phyloP scores from a whole-genome alignment of 331 rosid species.

The Quercus phellos region DNA sequence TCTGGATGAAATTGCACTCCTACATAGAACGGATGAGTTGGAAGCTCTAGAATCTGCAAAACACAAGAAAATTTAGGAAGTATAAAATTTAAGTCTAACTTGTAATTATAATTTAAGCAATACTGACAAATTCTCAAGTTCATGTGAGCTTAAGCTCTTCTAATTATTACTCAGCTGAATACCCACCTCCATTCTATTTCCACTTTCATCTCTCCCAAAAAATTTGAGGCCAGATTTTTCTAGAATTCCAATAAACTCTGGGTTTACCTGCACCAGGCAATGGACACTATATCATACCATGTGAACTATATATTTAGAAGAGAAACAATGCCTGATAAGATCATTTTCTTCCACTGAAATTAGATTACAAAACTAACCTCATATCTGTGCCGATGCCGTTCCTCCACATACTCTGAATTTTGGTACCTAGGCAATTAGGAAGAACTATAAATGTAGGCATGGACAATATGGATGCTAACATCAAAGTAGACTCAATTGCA shows the following conservation, averaged over 20 bases:
- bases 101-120: slow-evolving; percentile 11
- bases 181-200: slow-evolving; percentile 93
- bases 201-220: slow-evolving; percentile 88
- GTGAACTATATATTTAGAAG: not conserved
- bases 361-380: slow-evolving; percentile 55
- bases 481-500: not conserved
- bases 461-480: slow-evolving; percentile 16
- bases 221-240: slow-evolving; percentile 88
- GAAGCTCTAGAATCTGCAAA: slow-evolving; percentile 85
- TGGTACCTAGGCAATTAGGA: slow-evolving; percentile 53
- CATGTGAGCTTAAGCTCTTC: slow-evolving; percentile 1
- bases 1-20: slow-evolving; percentile 99
- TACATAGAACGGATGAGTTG: slow-evolving; percentile 81
- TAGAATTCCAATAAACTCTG: slow-evolving; percentile 60
- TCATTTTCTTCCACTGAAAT: slow-evolving; percentile 4
- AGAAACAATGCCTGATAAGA: slow-evolving; percentile 2
- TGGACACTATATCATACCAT: not conserved
- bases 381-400: slow-evolving; percentile 95
- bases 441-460: slow-evolving; percentile 9
- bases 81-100: not conserved
- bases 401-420: slow-evolving; percentile 78
- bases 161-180: slow-evolving; percentile 16
- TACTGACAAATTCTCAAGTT: slow-evolving; percentile 14
- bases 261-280: slow-evolving; percentile 65
- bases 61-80: slow-evolving; percentile 13